These are phyloP conservation scores for Mycena rebaudengoi DNA, from an alignment of 768 basidiomycete genomes.

Conservation along the genomic window DNA sequence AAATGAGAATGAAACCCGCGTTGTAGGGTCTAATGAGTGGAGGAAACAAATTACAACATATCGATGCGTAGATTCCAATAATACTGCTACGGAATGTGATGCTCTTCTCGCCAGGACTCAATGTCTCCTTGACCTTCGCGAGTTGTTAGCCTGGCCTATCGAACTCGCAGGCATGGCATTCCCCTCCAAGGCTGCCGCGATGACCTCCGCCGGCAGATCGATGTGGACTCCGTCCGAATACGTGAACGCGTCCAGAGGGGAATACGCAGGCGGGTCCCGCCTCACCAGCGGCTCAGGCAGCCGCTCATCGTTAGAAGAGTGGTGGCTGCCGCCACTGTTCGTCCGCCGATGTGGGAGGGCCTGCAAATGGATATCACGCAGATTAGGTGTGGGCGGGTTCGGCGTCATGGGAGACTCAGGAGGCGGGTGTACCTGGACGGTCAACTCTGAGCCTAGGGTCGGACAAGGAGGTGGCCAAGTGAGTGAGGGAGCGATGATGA, in stretches of 20 bases:
- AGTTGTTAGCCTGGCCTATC: constrained; percentile 61
- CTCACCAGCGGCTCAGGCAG: constrained; percentile 51
- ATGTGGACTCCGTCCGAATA: constrained; percentile 92
- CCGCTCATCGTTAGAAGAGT: constrained; percentile 40
- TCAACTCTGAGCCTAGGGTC: constrained; percentile 72
- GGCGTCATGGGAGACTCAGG: constrained; percentile 83
- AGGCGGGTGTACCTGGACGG: constrained; percentile 77
- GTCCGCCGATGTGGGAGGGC: constrained; percentile 59
- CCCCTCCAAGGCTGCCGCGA: constrained; percentile 88
- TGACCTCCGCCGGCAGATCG: constrained; percentile 92
- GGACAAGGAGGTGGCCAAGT: constrained; percentile 66
- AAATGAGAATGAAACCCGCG: too few species aligned
- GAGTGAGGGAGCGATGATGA: constrained; percentile 72
- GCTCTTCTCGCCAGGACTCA: constrained; percentile 35
- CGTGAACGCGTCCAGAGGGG: constrained; percentile 85
- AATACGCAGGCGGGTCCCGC: constrained; percentile 86
- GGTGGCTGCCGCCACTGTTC: constrained; percentile 41
- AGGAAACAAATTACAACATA: constrained; percentile 31
- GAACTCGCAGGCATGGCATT: constrained; percentile 66
- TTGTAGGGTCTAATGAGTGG: too few species aligned
- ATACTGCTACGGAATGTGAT: background rate
- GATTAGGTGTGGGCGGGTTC: constrained; percentile 87
- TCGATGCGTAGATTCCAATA: constrained; percentile 21
- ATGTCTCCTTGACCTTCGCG: constrained; percentile 63
- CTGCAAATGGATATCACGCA: constrained; percentile 83